Conservation (phyloP, 805 yeast genomes). For the Metschnikowia lunata region DNA sequence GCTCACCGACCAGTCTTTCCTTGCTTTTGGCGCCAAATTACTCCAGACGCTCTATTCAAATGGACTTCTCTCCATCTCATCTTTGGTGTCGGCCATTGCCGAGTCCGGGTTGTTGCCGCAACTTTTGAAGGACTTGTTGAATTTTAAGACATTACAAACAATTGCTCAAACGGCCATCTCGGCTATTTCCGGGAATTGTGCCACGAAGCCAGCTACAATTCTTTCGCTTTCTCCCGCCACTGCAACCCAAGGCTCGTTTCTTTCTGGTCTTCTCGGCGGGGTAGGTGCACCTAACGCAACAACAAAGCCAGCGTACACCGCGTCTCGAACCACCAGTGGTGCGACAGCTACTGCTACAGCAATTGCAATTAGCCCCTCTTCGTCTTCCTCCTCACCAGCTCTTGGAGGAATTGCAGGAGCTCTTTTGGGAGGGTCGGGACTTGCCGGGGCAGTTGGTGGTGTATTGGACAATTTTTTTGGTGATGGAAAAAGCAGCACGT, state of each 20-base stretch:
- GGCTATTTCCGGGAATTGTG: constrained; percentile 30
- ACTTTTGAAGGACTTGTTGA: constrained; percentile 32
- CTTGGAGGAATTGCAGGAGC: constrained; percentile 2
- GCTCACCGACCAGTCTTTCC: constrained; percentile 33
- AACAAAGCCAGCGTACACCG: neutral
- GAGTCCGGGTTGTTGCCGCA: constrained; percentile 30
- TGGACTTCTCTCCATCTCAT: constrained; percentile 26
- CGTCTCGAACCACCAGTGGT: neutral
- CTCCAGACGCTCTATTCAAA: constrained; percentile 26
- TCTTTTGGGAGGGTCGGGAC: constrained; percentile 2
- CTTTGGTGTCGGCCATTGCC: constrained; percentile 29
- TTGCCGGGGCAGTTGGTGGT: constrained; percentile 5
- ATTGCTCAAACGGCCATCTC: constrained; percentile 35
- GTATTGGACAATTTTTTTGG: constrained; percentile 10
- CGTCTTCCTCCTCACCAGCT: constrained; percentile 2
- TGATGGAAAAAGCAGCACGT: constrained; percentile 8
- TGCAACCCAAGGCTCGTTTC: neutral
- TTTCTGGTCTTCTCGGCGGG: neutral
- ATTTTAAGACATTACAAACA: constrained; percentile 29
- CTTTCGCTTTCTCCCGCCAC: neutral
- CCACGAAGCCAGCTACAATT: neutral
- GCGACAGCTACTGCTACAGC: neutral
- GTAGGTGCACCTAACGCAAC: neutral
- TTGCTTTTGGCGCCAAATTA: constrained; percentile 35
- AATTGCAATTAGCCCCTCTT: neutral